phyloP scores from a whole-genome alignment of 257 asterid species.

The Penstemon barbatus region DNA sequence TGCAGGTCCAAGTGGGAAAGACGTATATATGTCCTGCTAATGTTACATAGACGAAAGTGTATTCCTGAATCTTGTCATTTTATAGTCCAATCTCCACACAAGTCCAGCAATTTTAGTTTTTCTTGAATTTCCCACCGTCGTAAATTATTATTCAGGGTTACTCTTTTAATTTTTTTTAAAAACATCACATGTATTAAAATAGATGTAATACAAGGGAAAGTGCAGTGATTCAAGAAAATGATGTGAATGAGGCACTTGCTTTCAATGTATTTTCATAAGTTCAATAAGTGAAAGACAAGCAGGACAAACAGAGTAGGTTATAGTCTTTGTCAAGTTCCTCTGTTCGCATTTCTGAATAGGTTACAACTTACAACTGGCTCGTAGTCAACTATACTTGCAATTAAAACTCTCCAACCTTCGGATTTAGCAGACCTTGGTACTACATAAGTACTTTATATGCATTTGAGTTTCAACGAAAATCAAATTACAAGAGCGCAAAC shows the following conservation, averaged over 20 bases:
- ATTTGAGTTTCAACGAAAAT: not conserved
- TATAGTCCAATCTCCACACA: not conserved
- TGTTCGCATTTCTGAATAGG: not conserved
- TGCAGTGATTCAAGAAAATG: not conserved
- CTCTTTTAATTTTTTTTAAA: not conserved
- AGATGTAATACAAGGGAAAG: too few species aligned
- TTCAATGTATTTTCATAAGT: too few species aligned
- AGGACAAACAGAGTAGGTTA: not conserved
- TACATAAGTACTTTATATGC: not conserved
- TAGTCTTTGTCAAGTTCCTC: not conserved
- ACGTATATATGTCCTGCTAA: not conserved
- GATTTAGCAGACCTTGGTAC: not conserved
- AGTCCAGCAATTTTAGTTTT: not conserved
- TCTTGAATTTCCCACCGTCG: not conserved
- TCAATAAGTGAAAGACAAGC: not conserved
- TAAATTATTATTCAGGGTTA: not conserved
- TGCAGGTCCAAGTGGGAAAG: not conserved
- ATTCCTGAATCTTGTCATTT: not conserved
- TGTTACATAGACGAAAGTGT: not conserved
- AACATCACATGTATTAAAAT: too few species aligned
- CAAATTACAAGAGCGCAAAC: not conserved
- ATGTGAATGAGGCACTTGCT: not conserved
- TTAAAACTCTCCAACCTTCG: not conserved
- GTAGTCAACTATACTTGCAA: not conserved
- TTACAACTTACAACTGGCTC: not conserved